These are phyloP conservation scores for Hypoxylon cercidicola DNA, from an alignment of 495 filamentous ascomycete genomes.

Conservation along the genomic window DNA sequence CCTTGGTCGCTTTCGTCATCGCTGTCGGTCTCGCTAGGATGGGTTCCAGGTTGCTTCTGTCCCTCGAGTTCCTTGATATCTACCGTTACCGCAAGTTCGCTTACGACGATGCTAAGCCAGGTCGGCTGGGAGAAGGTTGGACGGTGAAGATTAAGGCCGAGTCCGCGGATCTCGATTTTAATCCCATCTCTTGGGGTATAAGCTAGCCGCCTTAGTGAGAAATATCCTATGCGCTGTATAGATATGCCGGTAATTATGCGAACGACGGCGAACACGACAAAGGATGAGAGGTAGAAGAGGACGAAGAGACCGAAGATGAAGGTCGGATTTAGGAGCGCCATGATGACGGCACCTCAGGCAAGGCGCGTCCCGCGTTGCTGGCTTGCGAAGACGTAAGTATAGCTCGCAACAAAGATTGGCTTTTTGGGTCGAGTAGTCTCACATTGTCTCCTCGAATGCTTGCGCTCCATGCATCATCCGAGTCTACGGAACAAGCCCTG, in stretches of 20 bases:
- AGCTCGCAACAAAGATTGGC: neutral
- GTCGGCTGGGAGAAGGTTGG: constrained; percentile 97
- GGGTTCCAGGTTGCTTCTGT: constrained; percentile 46
- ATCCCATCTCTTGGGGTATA: constrained; percentile 89
- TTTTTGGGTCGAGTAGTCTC: constrained; percentile 21
- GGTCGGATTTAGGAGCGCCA: constrained; percentile 70
- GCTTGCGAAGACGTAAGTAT: constrained; percentile 33
- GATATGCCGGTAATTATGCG: constrained; percentile 94
- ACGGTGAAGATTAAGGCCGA: constrained; percentile 87
- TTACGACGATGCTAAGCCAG: constrained; percentile 91
- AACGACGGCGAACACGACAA: constrained; percentile 91
- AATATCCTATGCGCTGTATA: constrained; percentile 93
- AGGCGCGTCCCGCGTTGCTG: constrained; percentile 43
- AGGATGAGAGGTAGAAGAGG: constrained; percentile 88
- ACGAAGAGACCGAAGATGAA: constrained; percentile 86
- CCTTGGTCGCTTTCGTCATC: constrained; percentile 33
- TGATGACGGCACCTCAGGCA: constrained; percentile 41
- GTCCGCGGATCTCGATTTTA: constrained; percentile 86
- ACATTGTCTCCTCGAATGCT: constrained; percentile 35
- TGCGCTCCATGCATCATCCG: constrained; percentile 41
- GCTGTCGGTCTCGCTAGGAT: constrained; percentile 41
- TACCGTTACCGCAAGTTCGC: constrained; percentile 83
- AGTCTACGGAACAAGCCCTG: constrained; percentile 26
- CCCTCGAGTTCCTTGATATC: constrained; percentile 73
- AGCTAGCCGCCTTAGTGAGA: constrained; percentile 87